Base-by-base conservation (phyloP, 1,139 yeast genomes). In the Sugiyamaella novakii region DNA sequence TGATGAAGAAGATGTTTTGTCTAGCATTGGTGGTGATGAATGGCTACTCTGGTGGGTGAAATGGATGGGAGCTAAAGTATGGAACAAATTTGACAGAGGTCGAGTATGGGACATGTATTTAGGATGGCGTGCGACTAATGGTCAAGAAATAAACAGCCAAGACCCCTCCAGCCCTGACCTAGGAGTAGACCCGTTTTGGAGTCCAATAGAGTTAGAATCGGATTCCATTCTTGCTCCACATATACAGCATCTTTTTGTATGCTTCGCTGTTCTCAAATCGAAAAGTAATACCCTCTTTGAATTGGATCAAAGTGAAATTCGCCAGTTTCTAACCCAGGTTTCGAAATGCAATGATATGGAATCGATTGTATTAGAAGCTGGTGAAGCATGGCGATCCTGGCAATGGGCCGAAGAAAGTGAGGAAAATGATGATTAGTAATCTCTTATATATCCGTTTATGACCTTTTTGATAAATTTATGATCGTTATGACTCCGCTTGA, bases 11-110 rank as follows among this genome's bases (percentile, higher is more conserved):
- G 92, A 85, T 54, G 80, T 85, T 33, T 68, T 86, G 46, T 74
- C 79, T 49, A 77, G 82, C 40, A 56, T 61, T 15, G 70, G 79
- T 43, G 91, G 87, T 59, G 94, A 87, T 59, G 94, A 86, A 62
- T 91, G 97, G 97, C 72, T 89, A 30, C 76, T 87, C 31, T 91
- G 96, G 95, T 91, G 97, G 97, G 73, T 89, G 56, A 87, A 89
- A 63, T 89, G 87, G 76, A 80, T 87, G 62, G 97, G 97, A n/a
- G 79, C 94, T 10, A 86, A 87, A 66, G 91, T 85, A 6, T 83
- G 95, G 80, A 84, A 91, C 46, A 77, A 84, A 54, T 76, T 77
- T 54, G 96, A 88, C 66, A 71, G 96, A 48, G 96, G 94, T 3
- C 75, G 96, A 54, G 75, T 88, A 14, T 91, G 97, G 97, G 98